phyloP scores from a whole-genome alignment of 805 yeast species.

The Barnettozyma sp. region DNA sequence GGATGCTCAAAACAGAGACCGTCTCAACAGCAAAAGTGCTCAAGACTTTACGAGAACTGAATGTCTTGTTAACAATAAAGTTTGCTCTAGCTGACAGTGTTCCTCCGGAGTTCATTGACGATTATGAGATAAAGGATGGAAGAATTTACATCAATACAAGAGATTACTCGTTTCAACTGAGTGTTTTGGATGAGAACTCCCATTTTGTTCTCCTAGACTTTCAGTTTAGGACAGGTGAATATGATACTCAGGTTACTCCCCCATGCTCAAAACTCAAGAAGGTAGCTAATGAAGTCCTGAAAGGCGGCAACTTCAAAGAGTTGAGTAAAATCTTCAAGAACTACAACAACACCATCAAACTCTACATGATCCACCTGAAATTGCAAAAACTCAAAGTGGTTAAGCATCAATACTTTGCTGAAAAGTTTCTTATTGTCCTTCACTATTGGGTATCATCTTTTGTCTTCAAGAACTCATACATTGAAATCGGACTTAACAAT shows the following conservation, averaged over 20 bases:
- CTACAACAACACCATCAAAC: constrained; percentile 57
- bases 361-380: constrained; percentile 54
- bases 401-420: constrained; percentile 50
- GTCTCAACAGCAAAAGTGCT: constrained; percentile 52
- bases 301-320: constrained; percentile 39
- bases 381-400: constrained; percentile 46
- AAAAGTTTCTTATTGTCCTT: constrained; percentile 45
- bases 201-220: constrained; percentile 78
- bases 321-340: constrained; percentile 50
- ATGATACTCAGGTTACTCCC: constrained; percentile 3
- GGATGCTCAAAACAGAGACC: constrained; percentile 38
- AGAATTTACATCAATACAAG: constrained; percentile 53
- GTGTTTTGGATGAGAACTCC: constrained; percentile 60
- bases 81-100: constrained; percentile 58
- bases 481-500: constrained; percentile 55
- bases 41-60: constrained; percentile 57
- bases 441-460: constrained; percentile 58
- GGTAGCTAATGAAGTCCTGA: constrained; percentile 46
- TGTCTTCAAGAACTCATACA: constrained; percentile 42
- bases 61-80: constrained; percentile 65
- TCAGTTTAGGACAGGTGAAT: constrained; percentile 35
- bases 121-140: constrained; percentile 68
- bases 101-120: constrained; percentile 51
- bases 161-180: constrained; percentile 71
- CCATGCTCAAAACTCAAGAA: constrained; percentile 39